These are phyloP conservation scores for Blumeria graminis DNA, from an alignment of 2,329 filamentous ascomycete genomes.

Conservation along the genomic window DNA sequence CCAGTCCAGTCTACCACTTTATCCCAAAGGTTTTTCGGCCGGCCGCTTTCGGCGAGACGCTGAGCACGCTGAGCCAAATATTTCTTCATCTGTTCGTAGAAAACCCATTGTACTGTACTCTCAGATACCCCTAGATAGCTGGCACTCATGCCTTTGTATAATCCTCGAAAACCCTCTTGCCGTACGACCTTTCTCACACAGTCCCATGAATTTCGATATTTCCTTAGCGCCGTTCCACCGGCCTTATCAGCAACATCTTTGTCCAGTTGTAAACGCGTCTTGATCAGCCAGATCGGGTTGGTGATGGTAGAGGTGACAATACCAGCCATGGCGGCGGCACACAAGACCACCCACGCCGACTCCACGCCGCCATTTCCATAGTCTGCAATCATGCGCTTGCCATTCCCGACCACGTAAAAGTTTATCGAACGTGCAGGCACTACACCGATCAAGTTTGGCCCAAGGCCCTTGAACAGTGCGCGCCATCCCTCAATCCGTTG, in stretches of 20 bases:
- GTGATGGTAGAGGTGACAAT: conserved; percentile 75
- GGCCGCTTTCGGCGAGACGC: conserved; percentile 29
- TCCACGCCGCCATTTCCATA: conserved; percentile 48
- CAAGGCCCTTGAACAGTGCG: conserved; percentile 79
- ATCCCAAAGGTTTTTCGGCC: conserved; percentile 46
- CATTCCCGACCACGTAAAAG: conserved; percentile 83
- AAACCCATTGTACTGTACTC: conserved; percentile 75
- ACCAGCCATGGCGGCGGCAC: conserved; percentile 53
- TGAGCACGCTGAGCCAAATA: conserved; percentile 41
- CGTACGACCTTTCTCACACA: conserved; percentile 63
- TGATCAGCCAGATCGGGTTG: conserved; percentile 92
- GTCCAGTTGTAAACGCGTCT: conserved; percentile 79
- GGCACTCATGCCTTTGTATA: conserved; percentile 79
- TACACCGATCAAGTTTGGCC: conserved; percentile 72
- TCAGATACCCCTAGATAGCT: conserved; percentile 82
- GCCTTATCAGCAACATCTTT: conserved; percentile 47
- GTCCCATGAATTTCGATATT: conserved; percentile 72
- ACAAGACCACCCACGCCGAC: conserved; percentile 52
- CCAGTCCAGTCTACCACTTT: conserved; percentile 54
- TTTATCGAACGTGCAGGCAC: conserved; percentile 79
- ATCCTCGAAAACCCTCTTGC: conserved; percentile 53
- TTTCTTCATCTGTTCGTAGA: conserved; percentile 82
- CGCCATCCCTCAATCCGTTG: conserved; percentile 62
- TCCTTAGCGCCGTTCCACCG: conserved; percentile 29
- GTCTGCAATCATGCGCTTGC: conserved; percentile 58